These are phyloP conservation scores for Crithidia acanthocephali DNA, from an alignment of 208 protist species.

Conservation along the genomic window DNA sequence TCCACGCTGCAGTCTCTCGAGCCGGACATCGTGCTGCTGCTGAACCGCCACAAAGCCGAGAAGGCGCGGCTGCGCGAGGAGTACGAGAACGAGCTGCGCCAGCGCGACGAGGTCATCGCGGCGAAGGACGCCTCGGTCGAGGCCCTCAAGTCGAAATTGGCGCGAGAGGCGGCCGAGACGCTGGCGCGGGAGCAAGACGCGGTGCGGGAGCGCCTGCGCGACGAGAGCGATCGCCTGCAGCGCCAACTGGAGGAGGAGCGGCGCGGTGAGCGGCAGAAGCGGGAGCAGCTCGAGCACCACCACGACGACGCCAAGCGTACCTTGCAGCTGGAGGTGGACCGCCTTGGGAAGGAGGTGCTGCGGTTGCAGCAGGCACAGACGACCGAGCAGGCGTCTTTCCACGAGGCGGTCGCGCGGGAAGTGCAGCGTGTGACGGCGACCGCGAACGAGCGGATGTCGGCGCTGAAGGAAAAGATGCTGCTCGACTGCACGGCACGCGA, in stretches of 20 bases:
- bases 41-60: constrained; percentile 92
- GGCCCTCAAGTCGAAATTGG: constrained; percentile 61
- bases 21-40: constrained; percentile 92
- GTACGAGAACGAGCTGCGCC: constrained; percentile 87
- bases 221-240: constrained; percentile 64
- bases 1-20: constrained; percentile 91
- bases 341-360: constrained; percentile 68
- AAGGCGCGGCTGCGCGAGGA: constrained; percentile 89
- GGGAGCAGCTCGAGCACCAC: constrained; percentile 71
- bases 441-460: constrained; percentile 57
- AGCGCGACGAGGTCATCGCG: constrained; percentile 77
- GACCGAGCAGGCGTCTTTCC: constrained; percentile 69
- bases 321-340: constrained; percentile 70
- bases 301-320: constrained; percentile 65
- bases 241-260: constrained; percentile 74
- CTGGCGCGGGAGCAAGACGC: constrained; percentile 65
- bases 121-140: constrained; percentile 80
- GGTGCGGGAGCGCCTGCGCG: constrained; percentile 52
- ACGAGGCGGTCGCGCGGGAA: constrained; percentile 73
- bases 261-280: constrained; percentile 40
- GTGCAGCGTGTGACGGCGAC: constrained; percentile 65
- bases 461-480: constrained; percentile 73
- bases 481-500: constrained; percentile 68
- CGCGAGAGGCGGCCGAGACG: constrained; percentile 60
- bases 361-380: constrained; percentile 51